These are phyloP conservation scores for Zasmidium cellare DNA, from an alignment of 2,329 filamentous ascomycete genomes.

Conservation along the genomic window DNA sequence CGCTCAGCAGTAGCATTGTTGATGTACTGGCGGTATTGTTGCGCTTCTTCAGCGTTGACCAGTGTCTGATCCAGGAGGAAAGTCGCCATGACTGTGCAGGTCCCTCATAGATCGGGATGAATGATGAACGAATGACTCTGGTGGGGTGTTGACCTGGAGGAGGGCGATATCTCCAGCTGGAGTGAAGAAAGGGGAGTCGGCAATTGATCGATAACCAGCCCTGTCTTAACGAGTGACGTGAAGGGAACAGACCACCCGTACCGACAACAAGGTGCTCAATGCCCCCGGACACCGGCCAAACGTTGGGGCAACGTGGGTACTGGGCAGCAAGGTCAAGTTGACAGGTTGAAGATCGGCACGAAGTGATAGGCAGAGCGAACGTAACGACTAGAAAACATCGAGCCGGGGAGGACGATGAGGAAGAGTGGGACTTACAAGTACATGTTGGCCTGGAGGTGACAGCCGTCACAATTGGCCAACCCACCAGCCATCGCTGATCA, in stretches of 20 bases:
- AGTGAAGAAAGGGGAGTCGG: background rate
- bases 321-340: background rate
- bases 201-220: background rate
- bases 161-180: background rate
- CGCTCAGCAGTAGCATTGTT: conserved; percentile 3
- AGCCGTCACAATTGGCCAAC: background rate
- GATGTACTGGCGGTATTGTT: conserved; percentile 11
- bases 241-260: background rate
- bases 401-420: background rate
- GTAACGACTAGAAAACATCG: conserved; percentile 3
- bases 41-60: conserved; percentile 11
- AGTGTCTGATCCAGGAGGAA: conserved; percentile 13
- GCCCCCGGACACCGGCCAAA: background rate
- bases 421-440: conserved; percentile 1
- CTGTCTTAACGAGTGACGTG: background rate
- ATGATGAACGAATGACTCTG: background rate
- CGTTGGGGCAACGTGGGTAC: background rate
- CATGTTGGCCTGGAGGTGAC: background rate
- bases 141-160: background rate
- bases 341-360: conserved; percentile 12
- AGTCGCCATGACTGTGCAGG: conserved; percentile 13
- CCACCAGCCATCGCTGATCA: background rate
- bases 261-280: background rate
- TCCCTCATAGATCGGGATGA: background rate
- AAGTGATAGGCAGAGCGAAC: conserved; percentile 11